A percentile compares a stretch with the other conserved stretches of the same genome.
phyloP scores from a whole-genome alignment of 2,329 filamentous ascomycete species.

The Penicillium sp. region DNA sequence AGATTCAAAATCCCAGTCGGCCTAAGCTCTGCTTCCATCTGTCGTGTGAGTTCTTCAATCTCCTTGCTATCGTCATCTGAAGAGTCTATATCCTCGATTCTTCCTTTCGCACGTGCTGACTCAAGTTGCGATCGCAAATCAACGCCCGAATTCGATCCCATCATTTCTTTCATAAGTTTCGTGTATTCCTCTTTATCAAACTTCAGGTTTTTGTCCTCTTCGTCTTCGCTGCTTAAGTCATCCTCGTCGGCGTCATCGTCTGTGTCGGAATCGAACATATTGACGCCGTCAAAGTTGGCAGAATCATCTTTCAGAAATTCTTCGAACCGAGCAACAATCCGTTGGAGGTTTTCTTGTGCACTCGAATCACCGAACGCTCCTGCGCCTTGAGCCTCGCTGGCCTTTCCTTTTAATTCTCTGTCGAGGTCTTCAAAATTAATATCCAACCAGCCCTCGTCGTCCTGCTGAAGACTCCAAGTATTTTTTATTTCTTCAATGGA shows the following conservation, averaged over 20 bases:
- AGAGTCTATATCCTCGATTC: slow-evolving; percentile 49
- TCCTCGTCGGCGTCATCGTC: slow-evolving; percentile 50
- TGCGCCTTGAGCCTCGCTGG: slow-evolving; percentile 32
- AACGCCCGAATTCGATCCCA: slow-evolving; percentile 60
- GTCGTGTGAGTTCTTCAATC: slow-evolving; percentile 40
- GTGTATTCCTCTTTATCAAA: slow-evolving; percentile 74
- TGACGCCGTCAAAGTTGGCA: slow-evolving; percentile 74
- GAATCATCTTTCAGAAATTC: slow-evolving; percentile 82
- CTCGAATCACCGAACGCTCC: slow-evolving; percentile 44
- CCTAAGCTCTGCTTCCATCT: slow-evolving; percentile 47
- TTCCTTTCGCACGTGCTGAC: slow-evolving; percentile 23
- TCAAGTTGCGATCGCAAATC: slow-evolving; percentile 21
- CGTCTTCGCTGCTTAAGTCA: slow-evolving; percentile 55
- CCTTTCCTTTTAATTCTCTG: slow-evolving; percentile 62
- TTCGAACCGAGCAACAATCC: slow-evolving; percentile 93
- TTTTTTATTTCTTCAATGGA: slow-evolving; percentile 64
- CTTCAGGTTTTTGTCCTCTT: slow-evolving; percentile 69
- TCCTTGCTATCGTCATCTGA: slow-evolving; percentile 57
- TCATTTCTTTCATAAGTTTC: slow-evolving; percentile 87
- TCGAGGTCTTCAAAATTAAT: slow-evolving; percentile 90
- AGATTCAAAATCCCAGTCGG: slow-evolving; percentile 43
- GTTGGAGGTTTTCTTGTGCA: slow-evolving; percentile 62
- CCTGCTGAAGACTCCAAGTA: slow-evolving; percentile 66
- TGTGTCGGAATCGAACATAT: slow-evolving; percentile 56
- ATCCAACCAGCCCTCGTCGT: slow-evolving; percentile 87